These are phyloP conservation scores for Lanzia echinophila DNA, from an alignment of 2,329 filamentous ascomycete species.

Conservation along the genomic window DNA sequence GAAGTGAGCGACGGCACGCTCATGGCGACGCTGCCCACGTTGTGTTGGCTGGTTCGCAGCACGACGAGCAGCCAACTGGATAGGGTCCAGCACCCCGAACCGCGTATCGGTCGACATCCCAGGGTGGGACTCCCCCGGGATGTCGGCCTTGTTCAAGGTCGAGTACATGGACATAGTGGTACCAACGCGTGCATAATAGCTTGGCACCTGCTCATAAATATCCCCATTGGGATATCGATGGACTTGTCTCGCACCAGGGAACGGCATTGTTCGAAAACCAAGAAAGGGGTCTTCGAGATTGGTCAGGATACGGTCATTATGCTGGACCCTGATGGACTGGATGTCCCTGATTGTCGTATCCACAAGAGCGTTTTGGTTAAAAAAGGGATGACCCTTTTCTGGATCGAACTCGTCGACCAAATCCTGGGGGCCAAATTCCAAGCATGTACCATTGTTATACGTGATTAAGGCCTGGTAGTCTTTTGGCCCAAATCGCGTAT, in stretches of 20 bases:
- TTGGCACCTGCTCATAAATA: background rate
- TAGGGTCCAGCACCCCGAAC: background rate
- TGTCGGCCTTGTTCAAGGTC: background rate
- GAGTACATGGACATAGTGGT: slow-evolving; percentile 3
- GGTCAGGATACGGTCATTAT: slow-evolving; percentile 4
- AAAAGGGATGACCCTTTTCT: slow-evolving; percentile 10
- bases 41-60: background rate
- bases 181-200: background rate
- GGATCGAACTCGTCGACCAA: slow-evolving; percentile 16
- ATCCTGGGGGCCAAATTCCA: slow-evolving; percentile 15
- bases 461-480: slow-evolving; percentile 2
- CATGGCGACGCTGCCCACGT: background rate
- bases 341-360: slow-evolving; percentile 20
- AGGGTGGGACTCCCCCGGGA: background rate
- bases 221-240: background rate
- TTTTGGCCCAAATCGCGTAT: background rate
- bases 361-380: slow-evolving; percentile 17
- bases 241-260: background rate
- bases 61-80: background rate
- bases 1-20: background rate
- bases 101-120: slow-evolving; percentile 3
- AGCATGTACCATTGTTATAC: slow-evolving; percentile 7
- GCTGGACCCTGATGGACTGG: slow-evolving; percentile 9
- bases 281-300: background rate
- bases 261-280: slow-evolving; percentile 4